Base-by-base conservation (phyloP, 805 yeast genomes). In the Helenozyma rhizophorensis region DNA sequence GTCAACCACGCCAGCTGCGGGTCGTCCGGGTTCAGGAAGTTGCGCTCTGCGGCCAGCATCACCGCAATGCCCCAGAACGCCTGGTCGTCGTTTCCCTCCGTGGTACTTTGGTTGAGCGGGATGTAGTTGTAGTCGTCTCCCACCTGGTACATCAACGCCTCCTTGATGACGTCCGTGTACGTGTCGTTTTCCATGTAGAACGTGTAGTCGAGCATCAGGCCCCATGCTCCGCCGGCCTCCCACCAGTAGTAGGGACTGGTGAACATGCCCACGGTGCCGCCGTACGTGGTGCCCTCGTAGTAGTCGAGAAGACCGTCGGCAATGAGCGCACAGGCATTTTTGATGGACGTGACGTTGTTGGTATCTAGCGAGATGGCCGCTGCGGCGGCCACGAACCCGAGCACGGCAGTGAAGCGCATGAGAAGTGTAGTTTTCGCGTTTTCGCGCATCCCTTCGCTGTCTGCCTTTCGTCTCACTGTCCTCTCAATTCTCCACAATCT, bases 181-280 rank as follows among this genome's bases (percentile, higher is more conserved):
- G 89, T 76, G 42, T 72, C 73, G 55, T 89, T 83, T 23, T 80
- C 74, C 56, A 85, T 76, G 54, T 70, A 80, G 45, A 55, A 78
- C 63, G 86, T 72, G 58, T 83, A 82, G 56, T 88, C 96, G 27
- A 90, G 53, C 71, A 90, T 65, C 13, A 83, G 70, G 7, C 96
- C 95, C 85, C 88, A 87, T 2, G 90, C 96, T 40, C 89, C 95
- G 45, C 97, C 97, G 8, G 97, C 95, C 63, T 88, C 87, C 97
- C 97, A 89, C 98, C 97, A 90, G 70, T 90, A 90, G 69, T 90
- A 89, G 0, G 97, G 97, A 52, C 70, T 64, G 9, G 80, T 66
- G 57, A 93, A 89, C 88, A 83, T 79, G 26, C 97, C 98, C 17
- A 84, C 67, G 4, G 88, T 74, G 7, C 89, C 83, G 22, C 96